Evolutionary conservation across 2,329 filamentous ascomycete species (phyloP).

Genomic region (Alternaria consortialis): DNA sequence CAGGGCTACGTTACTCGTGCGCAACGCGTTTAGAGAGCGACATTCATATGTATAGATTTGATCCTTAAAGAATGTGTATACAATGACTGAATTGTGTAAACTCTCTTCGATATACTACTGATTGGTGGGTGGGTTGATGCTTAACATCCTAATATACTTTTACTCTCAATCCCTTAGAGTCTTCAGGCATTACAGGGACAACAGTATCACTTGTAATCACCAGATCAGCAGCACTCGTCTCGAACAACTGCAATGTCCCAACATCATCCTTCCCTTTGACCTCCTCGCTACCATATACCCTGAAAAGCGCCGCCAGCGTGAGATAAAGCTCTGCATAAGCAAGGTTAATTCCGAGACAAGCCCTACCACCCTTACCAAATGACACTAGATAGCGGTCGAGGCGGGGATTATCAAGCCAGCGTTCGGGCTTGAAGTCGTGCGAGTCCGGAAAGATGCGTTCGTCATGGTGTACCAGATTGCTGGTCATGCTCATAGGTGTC

Average conservation of each 20-base stretch:
- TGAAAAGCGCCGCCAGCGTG: slow-evolving; percentile 1
- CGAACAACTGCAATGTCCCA: slow-evolving; percentile 8
- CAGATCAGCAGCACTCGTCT: slow-evolving; percentile 3
- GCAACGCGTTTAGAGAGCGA: too few species aligned
- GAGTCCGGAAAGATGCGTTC: not conserved
- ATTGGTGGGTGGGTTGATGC: too few species aligned
- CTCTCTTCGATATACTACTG: too few species aligned
- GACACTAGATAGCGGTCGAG: slow-evolving; percentile 29
- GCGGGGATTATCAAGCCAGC: slow-evolving; percentile 1
- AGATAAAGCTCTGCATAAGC: slow-evolving; percentile 12
- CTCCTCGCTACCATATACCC: not conserved
- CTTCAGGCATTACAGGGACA: slow-evolving; percentile 5
- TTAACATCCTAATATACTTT: not conserved
- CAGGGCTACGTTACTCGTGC: too few species aligned
- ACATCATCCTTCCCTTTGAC: slow-evolving; percentile 4
- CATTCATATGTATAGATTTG: too few species aligned
- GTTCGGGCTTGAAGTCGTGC: slow-evolving; percentile 3
- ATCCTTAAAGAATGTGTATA: too few species aligned
- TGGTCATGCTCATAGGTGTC: not conserved
- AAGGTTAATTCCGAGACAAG: slow-evolving; percentile 31
- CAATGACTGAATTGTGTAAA: too few species aligned
- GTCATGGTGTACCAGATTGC: not conserved
- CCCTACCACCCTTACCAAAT: slow-evolving; percentile 31
- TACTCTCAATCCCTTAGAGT: slow-evolving; percentile 2
- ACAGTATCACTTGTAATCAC: slow-evolving; percentile 5